Conservation (phyloP, 2,329 filamentous ascomycete species). For the Aspergillus quadricinctus region DNA sequence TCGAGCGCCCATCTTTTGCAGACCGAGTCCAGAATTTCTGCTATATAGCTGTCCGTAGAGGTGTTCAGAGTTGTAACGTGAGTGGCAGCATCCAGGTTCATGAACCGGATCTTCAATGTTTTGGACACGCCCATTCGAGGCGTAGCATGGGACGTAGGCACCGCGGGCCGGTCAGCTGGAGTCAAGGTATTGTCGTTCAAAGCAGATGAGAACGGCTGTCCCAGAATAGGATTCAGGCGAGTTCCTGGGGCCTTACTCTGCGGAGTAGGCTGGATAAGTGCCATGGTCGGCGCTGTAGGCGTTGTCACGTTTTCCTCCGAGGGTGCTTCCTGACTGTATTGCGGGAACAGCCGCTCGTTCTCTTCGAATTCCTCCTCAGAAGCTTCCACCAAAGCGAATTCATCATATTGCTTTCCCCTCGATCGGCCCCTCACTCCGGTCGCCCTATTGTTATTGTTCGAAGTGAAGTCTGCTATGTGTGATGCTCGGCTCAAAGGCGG, state of each 20-base stretch:
- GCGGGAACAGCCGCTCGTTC: slow-evolving; percentile 55
- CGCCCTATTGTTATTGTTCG: slow-evolving; percentile 63
- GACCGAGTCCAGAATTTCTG: slow-evolving; percentile 61
- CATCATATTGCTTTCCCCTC: slow-evolving; percentile 62
- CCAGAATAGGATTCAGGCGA: slow-evolving; percentile 40
- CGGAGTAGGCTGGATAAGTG: slow-evolving; percentile 16
- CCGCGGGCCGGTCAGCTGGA: slow-evolving; percentile 43
- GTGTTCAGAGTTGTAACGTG: slow-evolving; percentile 53
- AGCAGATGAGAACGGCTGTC: slow-evolving; percentile 44
- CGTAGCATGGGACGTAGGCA: slow-evolving; percentile 44
- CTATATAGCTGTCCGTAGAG: slow-evolving; percentile 63
- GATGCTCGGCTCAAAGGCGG: slow-evolving; percentile 55
- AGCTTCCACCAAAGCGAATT: slow-evolving; percentile 62
- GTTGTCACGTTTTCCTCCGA: slow-evolving; percentile 27
- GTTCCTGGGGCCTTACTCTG: slow-evolving; percentile 21
- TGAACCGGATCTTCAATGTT: slow-evolving; percentile 57
- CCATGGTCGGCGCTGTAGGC: slow-evolving; percentile 17
- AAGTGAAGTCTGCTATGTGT: slow-evolving; percentile 60
- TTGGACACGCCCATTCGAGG: slow-evolving; percentile 56
- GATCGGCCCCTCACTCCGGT: slow-evolving; percentile 50
- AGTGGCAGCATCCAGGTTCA: slow-evolving; percentile 54
- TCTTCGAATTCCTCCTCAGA: slow-evolving; percentile 52
- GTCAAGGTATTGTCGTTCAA: slow-evolving; percentile 43
- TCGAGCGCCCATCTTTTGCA: slow-evolving; percentile 62
- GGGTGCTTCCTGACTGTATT: slow-evolving; percentile 38